These are phyloP conservation scores for Diutina mesorugosa DNA, from an alignment of 1,139 yeast species.

Conservation along the genomic window DNA sequence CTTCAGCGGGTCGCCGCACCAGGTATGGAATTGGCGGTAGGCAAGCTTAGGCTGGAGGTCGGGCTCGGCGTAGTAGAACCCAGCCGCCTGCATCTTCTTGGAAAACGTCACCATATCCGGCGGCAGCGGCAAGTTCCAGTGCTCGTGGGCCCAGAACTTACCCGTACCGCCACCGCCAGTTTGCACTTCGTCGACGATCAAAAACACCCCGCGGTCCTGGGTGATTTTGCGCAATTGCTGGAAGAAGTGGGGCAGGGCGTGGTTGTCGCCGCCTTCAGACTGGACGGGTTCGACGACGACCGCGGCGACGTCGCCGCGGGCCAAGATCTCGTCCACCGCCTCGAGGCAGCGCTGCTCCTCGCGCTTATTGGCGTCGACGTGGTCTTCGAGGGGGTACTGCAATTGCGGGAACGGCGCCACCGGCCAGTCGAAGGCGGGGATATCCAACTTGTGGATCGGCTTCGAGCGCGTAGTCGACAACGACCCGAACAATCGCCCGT, in stretches of 20 bases:
- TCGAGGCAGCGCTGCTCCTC: conserved; percentile 54
- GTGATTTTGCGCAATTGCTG: conserved; percentile 68
- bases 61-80: conserved; percentile 64
- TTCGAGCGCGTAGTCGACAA: conserved; percentile 64
- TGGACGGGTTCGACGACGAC: conserved; percentile 71
- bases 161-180: conserved; percentile 87
- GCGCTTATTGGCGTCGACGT: conserved; percentile 34
- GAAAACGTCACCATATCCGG: conserved; percentile 79
- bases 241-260: conserved; percentile 63
- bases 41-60: conserved; percentile 58
- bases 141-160: conserved; percentile 77
- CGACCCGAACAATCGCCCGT: conserved; percentile 65
- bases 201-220: conserved; percentile 48
- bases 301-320: conserved; percentile 37
- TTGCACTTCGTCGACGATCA: conserved; percentile 77
- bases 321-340: conserved; percentile 40
- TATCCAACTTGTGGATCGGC: conserved; percentile 62
- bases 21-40: conserved; percentile 79
- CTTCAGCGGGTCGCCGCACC: conserved; percentile 86
- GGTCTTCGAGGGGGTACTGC: conserved; percentile 49
- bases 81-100: conserved; percentile 79
- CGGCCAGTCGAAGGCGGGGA: conserved; percentile 73
- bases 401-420: conserved; percentile 59
- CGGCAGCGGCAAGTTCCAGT: conserved; percentile 57
- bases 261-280: conserved; percentile 85